Evolutionary conservation across 106 monocot species (phyloP).

Genomic region (Dioscorea zingiberensis): DNA sequence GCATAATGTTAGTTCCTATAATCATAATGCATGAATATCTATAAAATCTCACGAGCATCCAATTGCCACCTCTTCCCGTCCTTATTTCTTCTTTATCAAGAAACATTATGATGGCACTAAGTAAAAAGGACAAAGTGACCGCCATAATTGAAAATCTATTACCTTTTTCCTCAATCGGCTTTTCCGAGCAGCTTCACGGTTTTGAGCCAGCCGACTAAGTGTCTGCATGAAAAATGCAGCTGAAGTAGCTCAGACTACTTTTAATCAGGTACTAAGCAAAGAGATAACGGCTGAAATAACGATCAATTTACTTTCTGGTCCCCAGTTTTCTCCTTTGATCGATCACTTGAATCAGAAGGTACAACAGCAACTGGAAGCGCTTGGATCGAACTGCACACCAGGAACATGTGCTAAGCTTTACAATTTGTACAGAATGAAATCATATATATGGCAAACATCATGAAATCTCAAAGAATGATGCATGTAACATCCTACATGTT

Average conservation of each 20-base stretch:
- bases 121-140: not conserved
- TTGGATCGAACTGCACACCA: constrained; percentile 49
- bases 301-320: constrained; percentile 61
- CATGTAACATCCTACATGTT: too few relatives aligned
- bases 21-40: not conserved
- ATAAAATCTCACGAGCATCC: not conserved
- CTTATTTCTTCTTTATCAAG: not conserved
- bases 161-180: constrained; percentile 89
- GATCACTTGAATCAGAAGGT: constrained; percentile 91
- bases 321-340: constrained; percentile 76
- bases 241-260: not conserved
- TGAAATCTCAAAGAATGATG: too few relatives aligned
- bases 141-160: not conserved
- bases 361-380: constrained; percentile 38
- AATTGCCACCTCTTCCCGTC: not conserved
- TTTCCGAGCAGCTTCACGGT: constrained; percentile 92
- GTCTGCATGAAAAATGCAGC: constrained; percentile 21
- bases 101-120: not conserved
- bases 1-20: not conserved
- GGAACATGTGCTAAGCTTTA: not conserved
- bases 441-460: too few relatives aligned
- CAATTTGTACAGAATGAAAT: too few relatives aligned
- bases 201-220: constrained; percentile 82
- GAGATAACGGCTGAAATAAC: not conserved
- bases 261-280: not conserved